A percentile compares a stretch with the other conserved stretches of the same genome.
Evolutionary conservation across 164 flowering plant species (phyloP).

Genomic region (Echeveria elegans): DNA sequence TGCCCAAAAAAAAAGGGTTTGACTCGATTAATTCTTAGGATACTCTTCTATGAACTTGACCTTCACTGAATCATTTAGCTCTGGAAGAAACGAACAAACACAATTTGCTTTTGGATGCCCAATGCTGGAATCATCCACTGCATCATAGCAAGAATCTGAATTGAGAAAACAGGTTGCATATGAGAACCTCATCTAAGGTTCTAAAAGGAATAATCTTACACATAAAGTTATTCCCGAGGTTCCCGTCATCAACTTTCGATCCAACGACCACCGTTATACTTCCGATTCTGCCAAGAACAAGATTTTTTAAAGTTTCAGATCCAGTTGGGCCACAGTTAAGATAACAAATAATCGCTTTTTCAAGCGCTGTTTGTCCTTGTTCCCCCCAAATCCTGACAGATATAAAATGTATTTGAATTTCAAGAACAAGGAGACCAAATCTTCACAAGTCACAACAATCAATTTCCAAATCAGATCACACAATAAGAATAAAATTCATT

Average conservation of each 20-base stretch:
- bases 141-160: not conserved
- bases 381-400: conserved; percentile 92
- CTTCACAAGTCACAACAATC: not conserved
- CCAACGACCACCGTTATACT: conserved; percentile 90
- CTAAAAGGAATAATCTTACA: conserved; percentile 28
- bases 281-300: conserved; percentile 95
- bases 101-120: conserved; percentile 92
- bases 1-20: conserved; percentile 78
- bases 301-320: conserved; percentile 88
- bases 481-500: not conserved
- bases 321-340: conserved; percentile 98
- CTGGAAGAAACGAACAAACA: conserved; percentile 87
- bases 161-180: not conserved
- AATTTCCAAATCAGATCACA: not conserved
- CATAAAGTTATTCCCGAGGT: conserved; percentile 95
- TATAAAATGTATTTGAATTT: no score
- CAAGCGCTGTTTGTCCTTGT: conserved; percentile 94
- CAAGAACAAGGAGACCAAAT: not conserved
- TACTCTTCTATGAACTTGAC: conserved; percentile 89
- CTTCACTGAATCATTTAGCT: conserved; percentile 91
- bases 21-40: conserved; percentile 71
- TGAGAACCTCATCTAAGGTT: not conserved
- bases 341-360: conserved; percentile 81
- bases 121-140: conserved; percentile 78
- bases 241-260: conserved; percentile 70